Conservation (phyloP, 2,329 filamentous ascomycete genomes). For the Colletotrichum salicis region DNA sequence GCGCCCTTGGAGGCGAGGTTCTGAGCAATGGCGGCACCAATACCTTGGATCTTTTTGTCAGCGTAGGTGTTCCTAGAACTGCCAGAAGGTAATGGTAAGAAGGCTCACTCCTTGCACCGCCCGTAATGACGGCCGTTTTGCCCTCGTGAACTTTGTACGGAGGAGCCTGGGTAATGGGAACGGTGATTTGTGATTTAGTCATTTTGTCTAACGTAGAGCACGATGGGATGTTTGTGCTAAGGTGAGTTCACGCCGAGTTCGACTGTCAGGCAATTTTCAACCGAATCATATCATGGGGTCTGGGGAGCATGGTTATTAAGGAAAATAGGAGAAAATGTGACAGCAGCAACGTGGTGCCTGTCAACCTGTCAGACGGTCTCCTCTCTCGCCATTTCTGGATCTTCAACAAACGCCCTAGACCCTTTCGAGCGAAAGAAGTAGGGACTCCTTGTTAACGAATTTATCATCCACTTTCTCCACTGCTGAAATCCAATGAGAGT, state of each 20-base stretch:
- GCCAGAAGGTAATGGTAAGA: neutral
- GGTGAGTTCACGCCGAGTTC: neutral
- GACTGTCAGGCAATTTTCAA: neutral
- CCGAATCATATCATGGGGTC: constrained; percentile 1
- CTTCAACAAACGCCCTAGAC: neutral
- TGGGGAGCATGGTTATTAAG: constrained; percentile 24
- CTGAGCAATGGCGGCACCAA: constrained; percentile 67
- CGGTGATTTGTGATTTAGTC: constrained; percentile 16
- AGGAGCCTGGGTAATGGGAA: constrained; percentile 33
- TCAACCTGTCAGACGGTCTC: neutral
- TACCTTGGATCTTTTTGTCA: constrained; percentile 53
- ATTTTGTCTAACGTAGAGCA: constrained; percentile 12
- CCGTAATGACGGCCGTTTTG: constrained; percentile 62
- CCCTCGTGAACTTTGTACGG: constrained; percentile 49
- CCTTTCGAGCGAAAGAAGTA: neutral
- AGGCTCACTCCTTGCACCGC: constrained; percentile 58
- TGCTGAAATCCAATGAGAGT: neutral
- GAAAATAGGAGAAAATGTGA: neutral
- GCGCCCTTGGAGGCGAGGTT: constrained; percentile 70
- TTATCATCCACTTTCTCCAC: neutral
- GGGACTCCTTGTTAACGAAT: neutral
- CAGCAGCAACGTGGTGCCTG: neutral
- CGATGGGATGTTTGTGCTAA: neutral
- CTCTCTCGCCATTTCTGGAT: neutral
- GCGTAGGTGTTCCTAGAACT: constrained; percentile 12